Conservation (phyloP, 208 protist genomes). For the Trypanosoma congolense region DNA sequence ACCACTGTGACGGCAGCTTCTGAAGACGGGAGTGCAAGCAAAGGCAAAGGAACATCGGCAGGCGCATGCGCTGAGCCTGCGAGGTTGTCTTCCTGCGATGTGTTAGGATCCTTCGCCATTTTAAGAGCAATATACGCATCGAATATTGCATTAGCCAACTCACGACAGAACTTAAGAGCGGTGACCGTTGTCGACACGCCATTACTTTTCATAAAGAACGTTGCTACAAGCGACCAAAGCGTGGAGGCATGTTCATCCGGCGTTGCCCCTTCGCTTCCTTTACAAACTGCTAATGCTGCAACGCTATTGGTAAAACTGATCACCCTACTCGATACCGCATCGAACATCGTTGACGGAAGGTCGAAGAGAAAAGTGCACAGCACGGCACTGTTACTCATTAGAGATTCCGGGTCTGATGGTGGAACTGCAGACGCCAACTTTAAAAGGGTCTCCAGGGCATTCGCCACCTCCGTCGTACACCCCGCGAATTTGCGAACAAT, state of each 20-base stretch:
- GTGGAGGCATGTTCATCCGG: constrained; percentile 8
- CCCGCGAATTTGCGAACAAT: constrained; percentile 7
- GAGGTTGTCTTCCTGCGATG: neutral
- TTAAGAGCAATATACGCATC: neutral
- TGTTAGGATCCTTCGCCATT: neutral
- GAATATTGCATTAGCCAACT: constrained; percentile 12
- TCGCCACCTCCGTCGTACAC: neutral
- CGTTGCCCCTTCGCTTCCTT: neutral
- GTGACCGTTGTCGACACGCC: neutral
- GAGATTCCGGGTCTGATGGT: neutral
- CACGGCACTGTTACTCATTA: constrained; percentile 4
- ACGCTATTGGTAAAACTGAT: constrained; percentile 4
- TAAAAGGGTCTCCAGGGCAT: constrained; percentile 7
- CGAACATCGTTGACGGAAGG: constrained; percentile 15
- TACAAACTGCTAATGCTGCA: neutral
- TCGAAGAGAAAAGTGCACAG: constrained; percentile 18
- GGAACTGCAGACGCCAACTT: neutral
- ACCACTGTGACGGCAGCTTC: too few relatives aligned
- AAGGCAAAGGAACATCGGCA: too few relatives aligned
- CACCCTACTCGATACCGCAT: constrained; percentile 10
- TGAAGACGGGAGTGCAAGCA: too few relatives aligned
- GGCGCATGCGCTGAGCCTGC: too few relatives aligned
- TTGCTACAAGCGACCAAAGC: constrained; percentile 1
- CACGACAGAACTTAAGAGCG: constrained; percentile 12
- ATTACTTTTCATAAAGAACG: constrained; percentile 16